phyloP scores from a whole-genome alignment of 345 rosid species.

The Boechera divaricarpa region DNA sequence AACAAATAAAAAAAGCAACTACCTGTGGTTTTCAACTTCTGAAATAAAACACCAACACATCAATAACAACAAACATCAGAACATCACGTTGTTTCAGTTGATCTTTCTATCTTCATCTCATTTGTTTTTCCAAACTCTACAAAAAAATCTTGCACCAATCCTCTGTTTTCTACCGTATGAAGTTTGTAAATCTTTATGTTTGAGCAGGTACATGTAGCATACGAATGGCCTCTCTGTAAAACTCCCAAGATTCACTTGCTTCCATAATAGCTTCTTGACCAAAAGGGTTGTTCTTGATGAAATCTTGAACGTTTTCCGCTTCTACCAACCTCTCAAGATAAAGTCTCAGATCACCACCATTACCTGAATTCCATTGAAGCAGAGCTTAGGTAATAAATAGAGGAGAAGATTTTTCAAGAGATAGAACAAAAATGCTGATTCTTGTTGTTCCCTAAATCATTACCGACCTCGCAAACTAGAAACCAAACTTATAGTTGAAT shows the following conservation, averaged over 20 bases:
- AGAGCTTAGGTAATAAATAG: neutral
- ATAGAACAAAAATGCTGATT: neutral
- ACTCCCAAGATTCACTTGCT: slow-evolving; percentile 63
- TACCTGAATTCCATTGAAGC: slow-evolving; percentile 51
- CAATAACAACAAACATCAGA: neutral
- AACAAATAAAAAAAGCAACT: neutral
- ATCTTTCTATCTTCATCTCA: neutral
- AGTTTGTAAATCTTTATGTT: neutral
- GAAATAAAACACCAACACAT: neutral
- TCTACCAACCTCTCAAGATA: slow-evolving; percentile 62
- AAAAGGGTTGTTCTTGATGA: slow-evolving; percentile 66
- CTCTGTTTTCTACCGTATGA: slow-evolving; percentile 6
- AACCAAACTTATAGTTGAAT: no score
- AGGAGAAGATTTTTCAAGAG: no score
- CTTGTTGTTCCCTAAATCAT: no score
- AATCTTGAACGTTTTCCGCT: slow-evolving; percentile 63
- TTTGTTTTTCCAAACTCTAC: neutral
- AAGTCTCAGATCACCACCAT: slow-evolving; percentile 69
- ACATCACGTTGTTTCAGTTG: neutral
- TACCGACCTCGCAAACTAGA: no score
- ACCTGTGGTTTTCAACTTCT: neutral
- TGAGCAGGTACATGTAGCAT: neutral
- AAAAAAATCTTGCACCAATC: neutral
- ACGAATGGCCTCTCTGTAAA: slow-evolving; percentile 52
- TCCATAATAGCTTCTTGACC: slow-evolving; percentile 74